These are phyloP conservation scores for Diutina scorzettiae DNA, from an alignment of 1,139 yeast genomes.

Conservation along the genomic window DNA sequence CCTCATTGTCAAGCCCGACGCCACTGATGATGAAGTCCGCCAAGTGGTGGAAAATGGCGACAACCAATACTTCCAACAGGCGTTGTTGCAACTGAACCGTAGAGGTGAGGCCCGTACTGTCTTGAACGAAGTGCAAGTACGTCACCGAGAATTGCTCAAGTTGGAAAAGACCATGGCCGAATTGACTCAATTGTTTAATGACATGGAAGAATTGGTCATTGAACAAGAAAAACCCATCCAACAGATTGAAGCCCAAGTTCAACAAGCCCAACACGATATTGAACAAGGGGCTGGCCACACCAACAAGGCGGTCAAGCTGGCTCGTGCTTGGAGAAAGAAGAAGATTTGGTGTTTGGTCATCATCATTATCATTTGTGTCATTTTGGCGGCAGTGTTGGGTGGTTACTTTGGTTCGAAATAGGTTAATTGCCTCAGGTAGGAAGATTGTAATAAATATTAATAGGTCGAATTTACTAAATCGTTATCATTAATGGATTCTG, in stretches of 20 bases:
- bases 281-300: conserved; percentile 95
- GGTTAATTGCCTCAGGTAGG: too few species aligned
- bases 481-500: too few species aligned
- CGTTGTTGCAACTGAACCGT: conserved; percentile 81
- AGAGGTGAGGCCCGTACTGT: conserved; percentile 97
- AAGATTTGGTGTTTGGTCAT: conserved; percentile 79
- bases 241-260: conserved; percentile 72
- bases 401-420: conserved; percentile 25
- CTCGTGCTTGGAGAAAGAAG: conserved; percentile 86
- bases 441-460: too few species aligned
- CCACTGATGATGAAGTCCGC: conserved; percentile 71
- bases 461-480: too few species aligned
- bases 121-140: conserved; percentile 86
- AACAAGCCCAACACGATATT: conserved; percentile 76
- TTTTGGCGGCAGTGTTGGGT: conserved; percentile 59
- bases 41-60: conserved; percentile 79
- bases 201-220: conserved; percentile 92
- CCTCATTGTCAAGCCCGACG: conserved; percentile 86
- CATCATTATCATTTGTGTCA: conserved; percentile 43
- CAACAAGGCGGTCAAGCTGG: conserved; percentile 77
- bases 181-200: conserved; percentile 86
- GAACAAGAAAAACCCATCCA: conserved; percentile 89
- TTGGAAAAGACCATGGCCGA: conserved; percentile 95
- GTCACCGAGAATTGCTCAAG: conserved; percentile 92
- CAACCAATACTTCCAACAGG: conserved; percentile 90